phyloP scores from a whole-genome alignment of 345 rosid genomes.

The Hibiscus trionum region DNA sequence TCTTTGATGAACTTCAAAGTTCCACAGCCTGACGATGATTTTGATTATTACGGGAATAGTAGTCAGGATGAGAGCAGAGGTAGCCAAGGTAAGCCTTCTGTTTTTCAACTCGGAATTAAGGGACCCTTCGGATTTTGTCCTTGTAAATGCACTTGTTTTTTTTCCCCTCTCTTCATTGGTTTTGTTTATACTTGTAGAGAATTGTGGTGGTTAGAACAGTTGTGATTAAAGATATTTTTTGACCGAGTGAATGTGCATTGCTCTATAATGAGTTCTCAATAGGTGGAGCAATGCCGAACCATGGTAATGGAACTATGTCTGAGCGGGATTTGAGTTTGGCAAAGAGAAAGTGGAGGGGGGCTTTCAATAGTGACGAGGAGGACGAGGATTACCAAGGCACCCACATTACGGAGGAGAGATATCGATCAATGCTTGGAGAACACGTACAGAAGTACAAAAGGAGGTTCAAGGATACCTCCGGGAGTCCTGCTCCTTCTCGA shows the following conservation, averaged over 20 bases:
- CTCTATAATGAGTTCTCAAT: constrained; percentile 19
- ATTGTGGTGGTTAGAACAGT: constrained; percentile 12
- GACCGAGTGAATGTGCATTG: constrained; percentile 7
- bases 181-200: neutral
- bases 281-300: constrained; percentile 42
- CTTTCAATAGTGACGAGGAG: constrained; percentile 50
- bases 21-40: constrained; percentile 82
- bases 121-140: constrained; percentile 24
- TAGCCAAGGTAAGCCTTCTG: constrained; percentile 61
- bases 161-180: neutral
- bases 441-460: constrained; percentile 74
- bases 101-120: constrained; percentile 34
- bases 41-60: constrained; percentile 89
- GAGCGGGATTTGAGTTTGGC: constrained; percentile 37
- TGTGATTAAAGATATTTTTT: neutral
- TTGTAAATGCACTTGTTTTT: neutral
- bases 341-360: constrained; percentile 53
- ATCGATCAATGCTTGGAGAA: constrained; percentile 92
- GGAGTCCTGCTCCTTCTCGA: constrained; percentile 30
- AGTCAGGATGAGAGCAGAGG: constrained; percentile 83
- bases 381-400: constrained; percentile 47
- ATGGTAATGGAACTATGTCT: constrained; percentile 52
- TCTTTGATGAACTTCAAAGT: constrained; percentile 73
- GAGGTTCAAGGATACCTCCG: constrained; percentile 57
- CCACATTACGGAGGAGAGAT: constrained; percentile 68